Evolutionary conservation across 495 filamentous ascomycete species (phyloP), one percentile per base, ranked within the genome.

Genomic region (Lasiosphaeria ovina): DNA sequence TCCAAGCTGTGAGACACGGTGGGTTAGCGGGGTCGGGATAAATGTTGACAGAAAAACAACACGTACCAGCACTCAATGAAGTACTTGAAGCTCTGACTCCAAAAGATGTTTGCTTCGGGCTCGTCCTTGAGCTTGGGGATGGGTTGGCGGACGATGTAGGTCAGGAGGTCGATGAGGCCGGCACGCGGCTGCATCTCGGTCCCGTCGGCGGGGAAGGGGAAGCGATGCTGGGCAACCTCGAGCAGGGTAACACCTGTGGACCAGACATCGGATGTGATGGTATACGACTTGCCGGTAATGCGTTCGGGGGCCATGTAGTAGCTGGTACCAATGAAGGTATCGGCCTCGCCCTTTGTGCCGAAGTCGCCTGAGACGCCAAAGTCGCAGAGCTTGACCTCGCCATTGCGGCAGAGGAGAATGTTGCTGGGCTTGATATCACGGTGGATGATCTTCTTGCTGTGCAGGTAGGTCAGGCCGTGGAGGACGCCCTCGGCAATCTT

Each of bases 251-350:
- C 94, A 62, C 94, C 94, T 10, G 96, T 85, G 12, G 91, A 96
- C 94, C 94, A 98, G 56, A 98, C 94, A 67, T 98, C 94, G 3
- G 91, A 96, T 2, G 93, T 98, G 75, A 98, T 98, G 56, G 95
- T 98, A 74, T 98, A 98, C 14, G 87, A 90, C 77, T 97, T 90
- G 53, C 94, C 94, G 3, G 93, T 97, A 74, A 98, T 98, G 50
- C 94, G 88, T 73, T 98, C 94, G 0, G 94, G 94, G 4, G 94
- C 95, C 94, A 98, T 98, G 78, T 98, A 98, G 74, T 98, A 98
- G 17, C 91, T 95, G 38, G 94, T 98, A 32, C 94, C 94, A 70
- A 98, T 98, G 70, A 98, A 98, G 4, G 94, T 98, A 75, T 97
- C 97, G 61, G 94, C 94, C 70, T 97, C 95, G 35, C 94, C 94